These are phyloP conservation scores for Stephania cephalantha DNA, from an alignment of 164 flowering plant genomes.

Conservation along the genomic window DNA sequence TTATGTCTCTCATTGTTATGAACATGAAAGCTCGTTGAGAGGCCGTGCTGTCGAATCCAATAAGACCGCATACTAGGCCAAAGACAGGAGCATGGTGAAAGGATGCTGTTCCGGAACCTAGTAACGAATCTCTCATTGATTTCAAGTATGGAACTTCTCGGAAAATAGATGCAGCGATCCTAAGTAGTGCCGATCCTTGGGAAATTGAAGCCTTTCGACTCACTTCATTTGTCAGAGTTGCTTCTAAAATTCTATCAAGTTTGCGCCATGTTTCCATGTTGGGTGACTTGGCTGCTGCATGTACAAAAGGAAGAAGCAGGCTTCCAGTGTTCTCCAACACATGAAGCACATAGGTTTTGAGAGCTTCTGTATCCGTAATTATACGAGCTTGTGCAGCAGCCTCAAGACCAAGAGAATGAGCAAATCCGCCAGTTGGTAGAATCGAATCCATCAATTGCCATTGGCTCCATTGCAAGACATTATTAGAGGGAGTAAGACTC, in stretches of 20 bases:
- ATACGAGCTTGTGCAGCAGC: conserved; percentile 70
- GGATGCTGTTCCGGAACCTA: conserved; percentile 31
- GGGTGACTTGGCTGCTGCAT: conserved; percentile 46
- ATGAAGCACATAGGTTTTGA: conserved; percentile 44
- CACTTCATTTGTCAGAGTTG: conserved; percentile 77
- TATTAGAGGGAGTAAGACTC: conserved; percentile 13
- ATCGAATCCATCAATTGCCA: conserved; percentile 92
- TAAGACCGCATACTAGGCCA: conserved; percentile 73
- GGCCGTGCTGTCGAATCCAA: conserved; percentile 53
- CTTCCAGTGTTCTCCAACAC: conserved; percentile 78
- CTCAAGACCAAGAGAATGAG: conserved; percentile 90
- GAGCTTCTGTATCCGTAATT: conserved; percentile 47
- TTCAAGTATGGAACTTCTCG: conserved; percentile 59
- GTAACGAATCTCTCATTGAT: conserved; percentile 44
- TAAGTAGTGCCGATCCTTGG: conserved; percentile 89
- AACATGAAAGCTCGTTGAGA: conserved; percentile 84
- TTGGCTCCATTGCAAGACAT: conserved; percentile 62
- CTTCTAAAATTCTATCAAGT: conserved; percentile 55
- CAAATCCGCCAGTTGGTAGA: conserved; percentile 97
- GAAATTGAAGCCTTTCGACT: conserved; percentile 68
- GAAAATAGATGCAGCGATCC: conserved; percentile 72
- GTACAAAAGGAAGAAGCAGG: conserved; percentile 82
- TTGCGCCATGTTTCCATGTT: conserved; percentile 48
- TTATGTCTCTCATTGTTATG: conserved; percentile 76
- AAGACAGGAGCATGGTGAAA: conserved; percentile 93